A percentile compares a stretch with the other conserved stretches of the same genome.
phyloP scores from a whole-genome alignment of 768 basidiomycete genomes.

The Mycena kentingensis region DNA sequence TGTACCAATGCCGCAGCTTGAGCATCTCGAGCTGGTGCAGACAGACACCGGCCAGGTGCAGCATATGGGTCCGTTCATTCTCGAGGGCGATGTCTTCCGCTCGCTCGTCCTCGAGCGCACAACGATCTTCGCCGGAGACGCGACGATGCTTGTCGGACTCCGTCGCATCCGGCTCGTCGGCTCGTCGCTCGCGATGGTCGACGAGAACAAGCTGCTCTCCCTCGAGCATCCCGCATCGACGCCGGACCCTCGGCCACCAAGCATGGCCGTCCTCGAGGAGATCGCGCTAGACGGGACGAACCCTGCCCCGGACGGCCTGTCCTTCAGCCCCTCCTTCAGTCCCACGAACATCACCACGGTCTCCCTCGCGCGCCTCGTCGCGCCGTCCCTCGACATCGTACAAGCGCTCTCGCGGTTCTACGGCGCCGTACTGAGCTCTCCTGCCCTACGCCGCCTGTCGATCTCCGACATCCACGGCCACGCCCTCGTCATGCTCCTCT shows the following conservation, averaged over 20 bases:
- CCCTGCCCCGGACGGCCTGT: background rate
- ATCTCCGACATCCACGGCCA: constrained; percentile 15
- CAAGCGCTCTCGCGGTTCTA: constrained; percentile 20
- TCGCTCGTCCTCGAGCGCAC: constrained; percentile 13
- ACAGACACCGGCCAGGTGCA: constrained; percentile 12
- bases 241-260: constrained; percentile 6
- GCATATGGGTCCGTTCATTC: constrained; percentile 14
- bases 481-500: constrained; percentile 18
- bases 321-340: constrained; percentile 16
- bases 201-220: constrained; percentile 17
- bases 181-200: constrained; percentile 17
- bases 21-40: constrained; percentile 16
- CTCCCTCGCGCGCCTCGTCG: constrained; percentile 11
- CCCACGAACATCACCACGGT: constrained; percentile 10
- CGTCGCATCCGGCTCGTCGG: constrained; percentile 6
- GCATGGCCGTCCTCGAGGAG: constrained; percentile 7
- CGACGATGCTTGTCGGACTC: constrained; percentile 8
- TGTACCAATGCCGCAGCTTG: constrained; percentile 1
- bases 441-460: background rate
- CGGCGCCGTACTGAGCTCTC: constrained; percentile 12
- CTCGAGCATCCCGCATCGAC: constrained; percentile 8
- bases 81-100: constrained; percentile 8
- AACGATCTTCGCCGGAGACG: constrained; percentile 18
- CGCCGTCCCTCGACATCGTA: constrained; percentile 17
- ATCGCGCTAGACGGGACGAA: constrained; percentile 13